Conservation (phyloP, 2,329 filamentous ascomycete genomes). For the Botryosphaeria agaves region DNA sequence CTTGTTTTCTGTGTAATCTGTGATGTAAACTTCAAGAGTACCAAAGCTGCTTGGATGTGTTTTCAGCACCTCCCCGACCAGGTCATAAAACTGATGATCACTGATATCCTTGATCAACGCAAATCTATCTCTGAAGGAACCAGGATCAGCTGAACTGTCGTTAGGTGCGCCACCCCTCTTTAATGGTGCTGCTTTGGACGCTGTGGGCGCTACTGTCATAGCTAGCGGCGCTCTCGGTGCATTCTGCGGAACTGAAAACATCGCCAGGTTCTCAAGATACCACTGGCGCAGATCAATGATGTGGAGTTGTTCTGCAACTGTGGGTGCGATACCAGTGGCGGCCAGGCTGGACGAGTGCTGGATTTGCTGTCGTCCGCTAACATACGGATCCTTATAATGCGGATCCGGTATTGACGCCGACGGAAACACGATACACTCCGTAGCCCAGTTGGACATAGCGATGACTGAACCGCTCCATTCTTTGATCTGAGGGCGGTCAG, state of each 20-base stretch:
- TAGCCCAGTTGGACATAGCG: neutral
- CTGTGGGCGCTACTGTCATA: neutral
- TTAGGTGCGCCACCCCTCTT: neutral
- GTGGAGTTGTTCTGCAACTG: constrained; percentile 6
- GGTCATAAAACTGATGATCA: constrained; percentile 42
- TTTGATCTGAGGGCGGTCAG: constrained; percentile 2
- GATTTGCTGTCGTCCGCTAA: constrained; percentile 1
- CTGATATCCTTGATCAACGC: constrained; percentile 45
- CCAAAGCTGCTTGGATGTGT: constrained; percentile 20
- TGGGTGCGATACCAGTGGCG: no score
- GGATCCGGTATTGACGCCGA: constrained; percentile 1
- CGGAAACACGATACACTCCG: constrained; percentile 1
- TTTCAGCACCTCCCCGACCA: constrained; percentile 55
- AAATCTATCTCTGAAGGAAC: constrained; percentile 36
- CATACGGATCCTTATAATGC: constrained; percentile 1
- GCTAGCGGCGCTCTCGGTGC: neutral
- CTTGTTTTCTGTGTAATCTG: constrained; percentile 65
- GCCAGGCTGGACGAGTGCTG: no score
- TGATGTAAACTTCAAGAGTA: constrained; percentile 49
- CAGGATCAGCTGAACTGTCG: no score
- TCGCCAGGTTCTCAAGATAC: no score
- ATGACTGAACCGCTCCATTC: constrained; percentile 1
- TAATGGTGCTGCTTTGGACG: neutral
- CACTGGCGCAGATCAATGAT: constrained; percentile 5
- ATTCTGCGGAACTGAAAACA: neutral